Base-by-base conservation (phyloP, 2,329 filamentous ascomycete species). In the Rhexocercosporidium sp. region DNA sequence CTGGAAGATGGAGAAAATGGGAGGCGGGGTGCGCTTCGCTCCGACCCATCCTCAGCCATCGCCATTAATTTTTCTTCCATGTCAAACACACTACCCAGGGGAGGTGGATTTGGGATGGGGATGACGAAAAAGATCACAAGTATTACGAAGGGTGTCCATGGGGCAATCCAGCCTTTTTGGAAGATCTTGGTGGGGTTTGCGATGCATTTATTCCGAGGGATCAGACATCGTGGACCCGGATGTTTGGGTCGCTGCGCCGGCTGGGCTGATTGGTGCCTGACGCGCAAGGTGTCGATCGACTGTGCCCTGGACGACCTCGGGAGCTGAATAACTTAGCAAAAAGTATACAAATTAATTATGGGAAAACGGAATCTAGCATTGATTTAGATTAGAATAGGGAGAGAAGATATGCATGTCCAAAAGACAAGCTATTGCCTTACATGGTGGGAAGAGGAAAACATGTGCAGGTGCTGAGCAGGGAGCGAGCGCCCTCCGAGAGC, bases 41-140 rank as follows among this genome's bases (percentile, higher is more conserved):
- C 54, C 34, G 34, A 37, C 12, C 34, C 34, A 41, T 60, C 29
- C 63, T 70, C 72, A 74, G 72, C 72, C 72, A 69, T 68, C 71
- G 54, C 41, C 70, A 65, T 70, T 37, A 49, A 62, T 47, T 29
- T 57, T 62, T 66, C 62, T 22, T 64, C 49, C 47, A 60, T 41
- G 44, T 67, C 63, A 66, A 72, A 70, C 63, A 59, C 59, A 37
- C 44, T 57, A 62, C 54, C 66, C 68, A 59, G 31, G 54, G 12
- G 46, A 53, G 59, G 49, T 63, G 60, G 62, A 59, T 69, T n/a
- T n/a, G n/a, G n/a, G n/a, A n/a, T n/a, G n/a, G n/a, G n/a, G 64
- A 68, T 54, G 59, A 62, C 56, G 44, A 63, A 46, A 65, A 60
- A 66, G 39, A 65, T 29, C 27, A 61, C 39, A 60, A 51, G 64